phyloP scores from a whole-genome alignment of 192 early-diverging fungal species.

The Lobosporangium transversale region DNA sequence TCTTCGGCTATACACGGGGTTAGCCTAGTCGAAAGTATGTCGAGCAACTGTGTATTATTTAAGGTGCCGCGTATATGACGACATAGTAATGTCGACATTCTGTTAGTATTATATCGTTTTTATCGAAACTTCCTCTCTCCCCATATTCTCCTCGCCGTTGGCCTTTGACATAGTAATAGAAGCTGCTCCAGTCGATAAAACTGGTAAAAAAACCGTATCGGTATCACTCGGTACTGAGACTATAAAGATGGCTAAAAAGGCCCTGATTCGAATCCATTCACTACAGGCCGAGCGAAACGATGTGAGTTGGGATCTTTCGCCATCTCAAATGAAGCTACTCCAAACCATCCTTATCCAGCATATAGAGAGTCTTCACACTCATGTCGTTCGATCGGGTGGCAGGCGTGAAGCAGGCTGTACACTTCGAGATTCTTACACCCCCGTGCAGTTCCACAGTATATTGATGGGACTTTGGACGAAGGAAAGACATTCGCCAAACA shows the following conservation, averaged over 20 bases:
- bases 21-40: neutral
- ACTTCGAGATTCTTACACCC: slow-evolving; percentile 12
- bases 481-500: neutral
- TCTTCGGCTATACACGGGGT: neutral
- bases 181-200: neutral
- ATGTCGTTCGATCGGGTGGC: neutral
- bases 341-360: neutral
- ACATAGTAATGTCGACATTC: neutral
- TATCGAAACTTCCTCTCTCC: too few species aligned
- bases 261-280: neutral
- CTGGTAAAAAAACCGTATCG: neutral
- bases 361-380: neutral
- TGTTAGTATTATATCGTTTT: neutral
- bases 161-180: neutral
- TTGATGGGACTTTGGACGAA: slow-evolving; percentile 4
- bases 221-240: slow-evolving; percentile 6
- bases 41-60: neutral
- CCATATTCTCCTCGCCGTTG: too few species aligned
- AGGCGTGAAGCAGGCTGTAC: slow-evolving; percentile 12
- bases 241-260: slow-evolving; percentile 6
- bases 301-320: neutral
- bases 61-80: neutral
- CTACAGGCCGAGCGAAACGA: neutral
- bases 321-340: neutral
- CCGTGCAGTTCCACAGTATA: slow-evolving; percentile 2